Percentiles rank a stretch among this genome's conserved stretches.
phyloP scores from a whole-genome alignment of 163 green algal species.

The Volvox carteri region DNA sequence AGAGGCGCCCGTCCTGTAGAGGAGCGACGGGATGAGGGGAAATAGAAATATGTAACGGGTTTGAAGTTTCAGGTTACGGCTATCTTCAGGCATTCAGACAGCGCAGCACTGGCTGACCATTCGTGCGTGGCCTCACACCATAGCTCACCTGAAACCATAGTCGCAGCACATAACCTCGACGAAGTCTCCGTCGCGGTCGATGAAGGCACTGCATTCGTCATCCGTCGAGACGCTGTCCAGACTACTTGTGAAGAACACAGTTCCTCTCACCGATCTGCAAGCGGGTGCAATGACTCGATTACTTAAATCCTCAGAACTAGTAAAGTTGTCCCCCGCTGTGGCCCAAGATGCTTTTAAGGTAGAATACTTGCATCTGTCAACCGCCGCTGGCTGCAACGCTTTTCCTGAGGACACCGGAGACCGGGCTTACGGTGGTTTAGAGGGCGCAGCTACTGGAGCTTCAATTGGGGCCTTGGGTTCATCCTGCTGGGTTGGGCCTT shows the following conservation, averaged over 20 bases:
- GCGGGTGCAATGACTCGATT: too few relatives aligned
- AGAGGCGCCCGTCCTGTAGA: constrained; percentile 64
- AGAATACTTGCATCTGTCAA: background rate
- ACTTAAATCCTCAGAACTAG: too few relatives aligned
- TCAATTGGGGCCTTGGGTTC: background rate
- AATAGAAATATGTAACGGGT: too few relatives aligned
- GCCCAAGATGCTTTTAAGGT: too few relatives aligned
- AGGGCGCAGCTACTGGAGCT: background rate
- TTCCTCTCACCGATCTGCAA: background rate
- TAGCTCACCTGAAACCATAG: constrained; percentile 85
- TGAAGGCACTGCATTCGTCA: constrained; percentile 46
- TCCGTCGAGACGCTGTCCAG: constrained; percentile 24
- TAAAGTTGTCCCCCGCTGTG: too few relatives aligned
- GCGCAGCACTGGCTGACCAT: too few relatives aligned
- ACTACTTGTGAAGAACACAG: constrained; percentile 14
- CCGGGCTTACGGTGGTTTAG: constrained; percentile 3
- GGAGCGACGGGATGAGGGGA: background rate
- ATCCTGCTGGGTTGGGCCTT: background rate
- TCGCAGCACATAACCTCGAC: constrained; percentile 81
- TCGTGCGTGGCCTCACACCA: too few relatives aligned
- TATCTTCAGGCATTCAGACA: too few relatives aligned
- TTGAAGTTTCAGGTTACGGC: too few relatives aligned
- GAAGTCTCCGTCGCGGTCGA: constrained; percentile 25
- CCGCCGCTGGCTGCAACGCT: too few relatives aligned
- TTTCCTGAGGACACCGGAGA: too few relatives aligned